Conservation (phyloP, 2,329 filamentous ascomycete species). For the Arthrobotrys entomopaga region DNA sequence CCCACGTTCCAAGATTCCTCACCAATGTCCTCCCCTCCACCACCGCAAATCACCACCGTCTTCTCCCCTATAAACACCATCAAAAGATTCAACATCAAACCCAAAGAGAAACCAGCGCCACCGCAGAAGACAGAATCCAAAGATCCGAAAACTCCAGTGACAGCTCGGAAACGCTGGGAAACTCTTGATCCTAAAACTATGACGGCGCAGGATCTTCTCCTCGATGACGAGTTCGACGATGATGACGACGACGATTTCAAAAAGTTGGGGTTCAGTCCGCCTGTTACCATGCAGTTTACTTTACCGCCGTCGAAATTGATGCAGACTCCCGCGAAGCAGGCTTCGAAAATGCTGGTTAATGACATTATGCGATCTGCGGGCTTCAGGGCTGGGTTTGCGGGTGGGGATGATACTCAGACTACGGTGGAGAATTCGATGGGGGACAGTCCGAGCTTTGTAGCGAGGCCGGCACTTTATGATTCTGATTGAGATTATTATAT, state of each 20-base stretch:
- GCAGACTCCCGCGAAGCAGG: constrained; percentile 86
- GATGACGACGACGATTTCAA: constrained; percentile 70
- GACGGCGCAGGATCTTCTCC: constrained; percentile 69
- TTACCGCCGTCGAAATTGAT: constrained; percentile 79
- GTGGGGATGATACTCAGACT: constrained; percentile 49
- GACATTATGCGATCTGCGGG: constrained; percentile 81
- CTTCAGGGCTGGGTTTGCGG: constrained; percentile 49
- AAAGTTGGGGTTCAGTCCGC: constrained; percentile 79
- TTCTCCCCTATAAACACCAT: constrained; percentile 47
- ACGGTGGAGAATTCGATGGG: constrained; percentile 34
- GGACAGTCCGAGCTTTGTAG: constrained; percentile 40
- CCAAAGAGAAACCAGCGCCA: constrained; percentile 27
- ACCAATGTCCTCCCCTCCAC: constrained; percentile 64
- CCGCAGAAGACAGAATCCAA: constrained; percentile 3
- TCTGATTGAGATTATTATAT: constrained; percentile 13
- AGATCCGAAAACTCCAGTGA: constrained; percentile 72
- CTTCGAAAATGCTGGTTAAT: constrained; percentile 81
- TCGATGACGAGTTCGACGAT: constrained; percentile 64
- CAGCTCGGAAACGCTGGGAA: constrained; percentile 66
- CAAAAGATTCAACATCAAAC: constrained; percentile 43
- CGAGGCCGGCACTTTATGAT: constrained; percentile 23
- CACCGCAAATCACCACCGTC: constrained; percentile 53
- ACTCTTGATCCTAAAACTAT: constrained; percentile 74
- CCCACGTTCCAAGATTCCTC: constrained; percentile 63
- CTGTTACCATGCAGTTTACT: constrained; percentile 90